phyloP scores from a whole-genome alignment of 2,329 filamentous ascomycete species.

The Aspergillus sp. region DNA sequence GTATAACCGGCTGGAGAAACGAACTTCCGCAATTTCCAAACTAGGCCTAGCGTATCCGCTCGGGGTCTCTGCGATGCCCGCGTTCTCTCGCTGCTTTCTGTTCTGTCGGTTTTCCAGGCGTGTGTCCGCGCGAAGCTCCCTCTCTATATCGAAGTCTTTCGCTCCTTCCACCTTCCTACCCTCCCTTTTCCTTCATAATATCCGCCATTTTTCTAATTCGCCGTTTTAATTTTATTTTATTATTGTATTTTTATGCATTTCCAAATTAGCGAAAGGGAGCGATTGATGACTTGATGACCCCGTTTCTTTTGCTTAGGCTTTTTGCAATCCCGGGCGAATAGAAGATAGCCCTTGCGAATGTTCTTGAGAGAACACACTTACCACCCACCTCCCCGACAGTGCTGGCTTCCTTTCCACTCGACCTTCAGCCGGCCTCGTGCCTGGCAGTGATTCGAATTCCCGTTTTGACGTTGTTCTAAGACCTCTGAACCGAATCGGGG shows the following conservation, averaged over 20 bases:
- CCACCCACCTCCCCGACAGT: constrained; percentile 8
- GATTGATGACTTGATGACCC: constrained; percentile 29
- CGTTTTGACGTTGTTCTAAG: constrained; percentile 11
- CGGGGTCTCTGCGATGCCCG: constrained; percentile 36
- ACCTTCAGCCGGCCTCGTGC: constrained; percentile 30
- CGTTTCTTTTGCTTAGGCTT: constrained; percentile 15
- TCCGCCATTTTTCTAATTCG: constrained; percentile 8
- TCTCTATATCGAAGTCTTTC: constrained; percentile 7
- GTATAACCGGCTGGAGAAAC: constrained; percentile 22
- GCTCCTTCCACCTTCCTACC: constrained; percentile 10
- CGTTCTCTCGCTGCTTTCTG: constrained; percentile 24
- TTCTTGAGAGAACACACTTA: not conserved
- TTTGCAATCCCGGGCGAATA: constrained; percentile 16
- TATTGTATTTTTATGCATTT: constrained; percentile 7
- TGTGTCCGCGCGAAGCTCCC: constrained; percentile 24
- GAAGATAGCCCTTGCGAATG: constrained; percentile 10
- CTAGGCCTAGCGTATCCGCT: constrained; percentile 27
- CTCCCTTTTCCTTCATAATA: constrained; percentile 7
- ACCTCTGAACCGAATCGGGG: constrained; percentile 12
- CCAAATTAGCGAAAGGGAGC: constrained; percentile 4
- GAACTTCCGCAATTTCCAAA: constrained; percentile 20
- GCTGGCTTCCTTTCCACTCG: constrained; percentile 16
- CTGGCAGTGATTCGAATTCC: constrained; percentile 27
- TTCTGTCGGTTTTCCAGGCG: constrained; percentile 21
- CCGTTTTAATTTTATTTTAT: constrained; percentile 10